phyloP scores from a whole-genome alignment of 768 basidiomycete species.

The Podaxis mareebaensis region DNA sequence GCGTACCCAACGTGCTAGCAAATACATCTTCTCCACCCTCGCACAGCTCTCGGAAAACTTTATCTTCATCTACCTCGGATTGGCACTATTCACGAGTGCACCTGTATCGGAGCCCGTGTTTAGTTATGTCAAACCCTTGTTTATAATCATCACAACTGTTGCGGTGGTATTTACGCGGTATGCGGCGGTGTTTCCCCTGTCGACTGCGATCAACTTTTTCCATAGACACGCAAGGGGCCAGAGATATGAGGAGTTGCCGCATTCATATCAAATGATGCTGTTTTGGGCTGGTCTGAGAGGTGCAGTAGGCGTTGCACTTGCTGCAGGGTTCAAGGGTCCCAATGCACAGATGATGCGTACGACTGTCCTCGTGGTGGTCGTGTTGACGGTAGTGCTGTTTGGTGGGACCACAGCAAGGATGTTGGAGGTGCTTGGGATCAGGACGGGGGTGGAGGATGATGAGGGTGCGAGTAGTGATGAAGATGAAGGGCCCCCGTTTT shows the following conservation, averaged over 20 bases:
- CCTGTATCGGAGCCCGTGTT: constrained; percentile 77
- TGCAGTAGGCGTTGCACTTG: constrained; percentile 96
- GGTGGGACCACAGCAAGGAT: constrained; percentile 97
- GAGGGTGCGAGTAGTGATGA: constrained; percentile 57
- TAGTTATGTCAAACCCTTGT: constrained; percentile 91
- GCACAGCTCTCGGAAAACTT: constrained; percentile 98
- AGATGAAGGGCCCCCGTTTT: constrained; percentile 43
- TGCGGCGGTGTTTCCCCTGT: constrained; percentile 92
- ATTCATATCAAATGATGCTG: constrained; percentile 99
- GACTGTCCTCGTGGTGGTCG: constrained; percentile 94
- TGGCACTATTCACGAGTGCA: constrained; percentile 91
- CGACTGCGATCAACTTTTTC: constrained; percentile 93
- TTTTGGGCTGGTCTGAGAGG: constrained; percentile 98
- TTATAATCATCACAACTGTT: constrained; percentile 89
- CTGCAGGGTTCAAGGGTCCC: constrained; percentile 92
- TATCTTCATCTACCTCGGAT: constrained; percentile 98
- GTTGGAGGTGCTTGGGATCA: constrained; percentile 95
- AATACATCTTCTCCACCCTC: constrained; percentile 93
- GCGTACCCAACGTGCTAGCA: constrained; percentile 89
- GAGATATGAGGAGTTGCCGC: constrained; percentile 87
- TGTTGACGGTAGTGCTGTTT: constrained; percentile 91
- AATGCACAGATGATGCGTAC: constrained; percentile 90
- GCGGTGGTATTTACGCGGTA: constrained; percentile 95
- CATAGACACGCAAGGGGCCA: constrained; percentile 82
- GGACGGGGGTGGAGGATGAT: constrained; percentile 94